These are phyloP conservation scores for Trichomonascaceae sp. DNA, from an alignment of 1,139 yeast genomes.

Conservation along the genomic window DNA sequence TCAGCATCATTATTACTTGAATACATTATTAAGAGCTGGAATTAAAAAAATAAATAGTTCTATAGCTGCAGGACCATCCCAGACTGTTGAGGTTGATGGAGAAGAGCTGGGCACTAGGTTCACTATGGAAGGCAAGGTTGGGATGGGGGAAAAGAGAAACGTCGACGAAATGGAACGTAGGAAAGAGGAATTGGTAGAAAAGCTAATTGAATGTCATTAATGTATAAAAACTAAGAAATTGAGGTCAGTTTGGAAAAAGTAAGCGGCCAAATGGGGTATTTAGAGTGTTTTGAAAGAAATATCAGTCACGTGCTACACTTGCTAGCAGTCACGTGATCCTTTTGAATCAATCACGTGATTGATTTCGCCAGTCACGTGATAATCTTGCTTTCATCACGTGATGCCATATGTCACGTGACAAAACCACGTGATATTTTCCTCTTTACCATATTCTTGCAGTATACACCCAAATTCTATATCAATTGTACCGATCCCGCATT, in stretches of 20 bases:
- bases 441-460: neutral
- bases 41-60: neutral
- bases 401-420: too few relatives aligned
- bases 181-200: neutral
- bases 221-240: neutral
- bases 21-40: neutral
- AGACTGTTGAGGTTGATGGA: too few relatives aligned
- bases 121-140: neutral
- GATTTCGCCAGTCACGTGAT: too few relatives aligned
- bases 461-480: conserved; percentile 16
- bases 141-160: neutral
- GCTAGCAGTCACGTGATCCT: neutral
- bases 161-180: neutral
- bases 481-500: conserved; percentile 22
- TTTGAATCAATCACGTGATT: too few relatives aligned
- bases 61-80: neutral
- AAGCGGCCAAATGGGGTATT: neutral
- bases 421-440: neutral
- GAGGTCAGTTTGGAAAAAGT: neutral
- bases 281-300: neutral
- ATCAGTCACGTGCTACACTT: too few relatives aligned
- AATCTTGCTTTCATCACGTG: too few relatives aligned
- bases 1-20: neutral
- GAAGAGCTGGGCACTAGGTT: neutral
- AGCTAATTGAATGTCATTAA: neutral